A percentile compares a stretch with the other conserved stretches of the same genome.
Conservation (phyloP, 306 rosid species). For the Prunus padus region DNA sequence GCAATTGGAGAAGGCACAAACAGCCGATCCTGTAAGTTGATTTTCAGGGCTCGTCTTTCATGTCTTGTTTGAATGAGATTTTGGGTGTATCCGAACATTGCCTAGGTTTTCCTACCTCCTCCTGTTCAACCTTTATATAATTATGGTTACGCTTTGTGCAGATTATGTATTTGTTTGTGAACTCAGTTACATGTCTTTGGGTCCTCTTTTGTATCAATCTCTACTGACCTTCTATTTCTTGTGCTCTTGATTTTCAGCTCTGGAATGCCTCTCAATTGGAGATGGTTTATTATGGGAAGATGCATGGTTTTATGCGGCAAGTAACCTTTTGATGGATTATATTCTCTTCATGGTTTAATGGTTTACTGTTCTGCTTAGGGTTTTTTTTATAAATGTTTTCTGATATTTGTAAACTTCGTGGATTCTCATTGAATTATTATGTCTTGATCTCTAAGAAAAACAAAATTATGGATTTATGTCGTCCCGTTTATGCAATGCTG, state of each 20-base stretch:
- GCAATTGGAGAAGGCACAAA: slow-evolving; percentile 82
- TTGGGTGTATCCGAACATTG: slow-evolving; percentile 11
- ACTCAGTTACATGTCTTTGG: slow-evolving; percentile 5
- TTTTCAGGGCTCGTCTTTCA: not conserved
- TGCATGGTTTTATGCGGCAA: slow-evolving; percentile 97
- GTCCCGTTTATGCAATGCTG: not conserved
- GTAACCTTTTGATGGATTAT: slow-evolving; percentile 22
- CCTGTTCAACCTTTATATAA: slow-evolving; percentile 7
- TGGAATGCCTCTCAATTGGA: slow-evolving; percentile 98
- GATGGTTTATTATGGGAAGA: slow-evolving; percentile 90
- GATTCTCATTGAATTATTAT: not conserved
- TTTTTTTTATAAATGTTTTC: not conserved
- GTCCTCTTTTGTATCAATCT: not conserved
- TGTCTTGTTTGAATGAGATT: slow-evolving; percentile 6
- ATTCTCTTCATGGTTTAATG: not conserved
- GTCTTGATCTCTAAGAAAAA: not conserved
- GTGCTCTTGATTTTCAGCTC: slow-evolving; percentile 50
- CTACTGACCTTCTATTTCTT: not conserved
- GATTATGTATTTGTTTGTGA: slow-evolving; percentile 17
- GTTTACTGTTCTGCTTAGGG: not conserved
- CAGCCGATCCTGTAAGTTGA: slow-evolving; percentile 77
- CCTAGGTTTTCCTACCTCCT: not conserved
- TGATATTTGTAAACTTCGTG: too few relatives aligned
- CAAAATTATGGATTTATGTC: not conserved
- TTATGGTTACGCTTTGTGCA: not conserved